These are phyloP conservation scores for Vigna mungo DNA, from an alignment of 306 rosid species.

Conservation along the genomic window DNA sequence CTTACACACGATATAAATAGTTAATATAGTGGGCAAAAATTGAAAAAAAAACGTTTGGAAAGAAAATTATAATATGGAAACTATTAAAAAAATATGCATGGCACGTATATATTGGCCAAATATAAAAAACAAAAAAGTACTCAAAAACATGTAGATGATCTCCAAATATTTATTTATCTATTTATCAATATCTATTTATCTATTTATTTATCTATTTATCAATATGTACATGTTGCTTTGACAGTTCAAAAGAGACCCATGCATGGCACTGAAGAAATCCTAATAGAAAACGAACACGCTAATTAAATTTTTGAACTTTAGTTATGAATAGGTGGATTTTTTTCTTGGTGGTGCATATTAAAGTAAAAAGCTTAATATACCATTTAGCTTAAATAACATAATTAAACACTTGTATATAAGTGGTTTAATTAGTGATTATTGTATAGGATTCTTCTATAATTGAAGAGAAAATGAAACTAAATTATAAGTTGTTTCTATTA, in stretches of 20 bases:
- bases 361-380: background rate
- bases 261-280: background rate
- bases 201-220: too few species aligned
- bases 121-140: background rate
- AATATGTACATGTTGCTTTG: background rate
- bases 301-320: background rate
- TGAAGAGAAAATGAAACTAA: too few species aligned
- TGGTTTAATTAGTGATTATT: too few species aligned
- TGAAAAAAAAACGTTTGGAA: too few species aligned
- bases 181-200: background rate
- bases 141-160: background rate
- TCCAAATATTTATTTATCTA: background rate
- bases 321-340: constrained; percentile 43
- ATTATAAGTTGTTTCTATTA: too few species aligned
- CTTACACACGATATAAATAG: too few species aligned
- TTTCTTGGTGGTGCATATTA: constrained; percentile 4
- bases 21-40: too few species aligned
- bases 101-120: background rate
- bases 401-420: too few species aligned
- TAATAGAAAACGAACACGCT: too few species aligned
- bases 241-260: background rate
- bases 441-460: background rate
- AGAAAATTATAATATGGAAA: too few species aligned
- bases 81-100: too few species aligned
- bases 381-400: background rate